Evolutionary conservation across 73 alveolate species (phyloP).

Genomic region (Paramecium primaurelia): DNA sequence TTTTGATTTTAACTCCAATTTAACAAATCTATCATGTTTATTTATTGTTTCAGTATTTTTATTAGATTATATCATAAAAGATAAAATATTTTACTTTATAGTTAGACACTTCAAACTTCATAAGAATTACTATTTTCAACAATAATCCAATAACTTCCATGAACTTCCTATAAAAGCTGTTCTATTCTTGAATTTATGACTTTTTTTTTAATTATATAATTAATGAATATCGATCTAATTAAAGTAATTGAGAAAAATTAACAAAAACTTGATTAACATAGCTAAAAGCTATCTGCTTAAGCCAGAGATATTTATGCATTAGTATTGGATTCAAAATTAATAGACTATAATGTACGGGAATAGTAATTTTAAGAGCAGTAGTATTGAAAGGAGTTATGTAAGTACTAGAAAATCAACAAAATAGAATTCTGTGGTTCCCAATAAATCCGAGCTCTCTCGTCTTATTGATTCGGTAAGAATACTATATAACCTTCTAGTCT

Average conservation of each 20-base stretch:
- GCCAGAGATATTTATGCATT: constrained; percentile 14
- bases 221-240: not conserved
- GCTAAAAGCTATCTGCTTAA: not conserved
- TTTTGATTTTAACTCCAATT: not conserved
- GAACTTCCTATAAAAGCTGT: not conserved
- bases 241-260: not conserved
- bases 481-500: not conserved
- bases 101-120: not conserved
- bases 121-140: not conserved
- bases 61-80: not conserved
- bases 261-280: not conserved
- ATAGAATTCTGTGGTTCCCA: not conserved
- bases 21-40: not conserved
- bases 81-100: not conserved
- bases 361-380: not conserved
- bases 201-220: not conserved
- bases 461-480: constrained; percentile 16
- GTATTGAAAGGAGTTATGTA: constrained; percentile 8
- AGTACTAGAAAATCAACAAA: not conserved
- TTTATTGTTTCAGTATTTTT: not conserved
- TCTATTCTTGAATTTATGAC: not conserved
- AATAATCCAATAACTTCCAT: not conserved
- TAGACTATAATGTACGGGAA: not conserved
- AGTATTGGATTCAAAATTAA: not conserved
- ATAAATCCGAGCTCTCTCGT: not conserved